Conservation (phyloP, 495 filamentous ascomycete species). For the Cercophora samala region DNA sequence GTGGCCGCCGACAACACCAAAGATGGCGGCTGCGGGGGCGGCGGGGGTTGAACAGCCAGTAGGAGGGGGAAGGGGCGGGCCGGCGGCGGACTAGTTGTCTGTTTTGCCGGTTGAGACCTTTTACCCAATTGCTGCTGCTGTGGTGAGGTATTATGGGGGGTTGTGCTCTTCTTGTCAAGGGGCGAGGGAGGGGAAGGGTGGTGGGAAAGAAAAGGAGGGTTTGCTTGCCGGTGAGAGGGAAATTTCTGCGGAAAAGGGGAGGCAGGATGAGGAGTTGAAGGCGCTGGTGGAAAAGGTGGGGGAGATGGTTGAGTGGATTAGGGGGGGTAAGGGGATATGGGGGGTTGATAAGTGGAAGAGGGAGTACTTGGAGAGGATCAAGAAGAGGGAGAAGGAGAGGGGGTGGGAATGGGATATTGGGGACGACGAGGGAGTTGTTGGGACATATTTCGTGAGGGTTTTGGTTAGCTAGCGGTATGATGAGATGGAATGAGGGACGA, state of each 20-base stretch:
- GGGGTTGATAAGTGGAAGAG: background rate
- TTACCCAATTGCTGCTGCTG: background rate
- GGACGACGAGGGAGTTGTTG: background rate
- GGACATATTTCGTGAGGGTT: background rate
- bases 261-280: background rate
- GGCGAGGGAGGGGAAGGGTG: too few species aligned
- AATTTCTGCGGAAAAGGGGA: background rate
- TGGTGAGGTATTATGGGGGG: background rate
- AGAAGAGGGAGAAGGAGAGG: conserved; percentile 26
- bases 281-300: background rate
- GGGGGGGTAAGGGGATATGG: background rate
- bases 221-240: background rate
- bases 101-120: background rate
- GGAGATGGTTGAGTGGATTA: background rate
- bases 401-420: conserved; percentile 8
- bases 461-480: too few species aligned
- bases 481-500: background rate
- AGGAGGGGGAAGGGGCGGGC: background rate
- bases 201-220: too few species aligned
- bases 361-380: background rate
- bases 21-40: background rate
- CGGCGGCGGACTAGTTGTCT: background rate
- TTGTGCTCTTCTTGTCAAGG: too few species aligned
- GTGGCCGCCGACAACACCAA: background rate
- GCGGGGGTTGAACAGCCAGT: too few species aligned